Conservation (phyloP, 306 rosid genomes). For the Begonia loranthoides region DNA sequence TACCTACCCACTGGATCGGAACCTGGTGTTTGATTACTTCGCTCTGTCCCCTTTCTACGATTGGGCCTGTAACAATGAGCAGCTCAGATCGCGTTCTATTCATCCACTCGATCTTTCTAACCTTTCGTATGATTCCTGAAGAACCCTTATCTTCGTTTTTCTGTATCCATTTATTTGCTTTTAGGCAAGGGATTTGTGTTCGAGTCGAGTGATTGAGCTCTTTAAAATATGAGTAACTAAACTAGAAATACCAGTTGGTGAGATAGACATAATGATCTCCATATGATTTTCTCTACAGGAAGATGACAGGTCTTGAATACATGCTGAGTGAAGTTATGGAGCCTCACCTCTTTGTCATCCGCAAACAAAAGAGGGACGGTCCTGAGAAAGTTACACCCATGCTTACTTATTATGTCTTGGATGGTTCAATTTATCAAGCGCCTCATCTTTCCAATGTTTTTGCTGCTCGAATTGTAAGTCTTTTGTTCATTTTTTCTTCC, state of each 20-base stretch:
- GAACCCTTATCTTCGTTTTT: neutral
- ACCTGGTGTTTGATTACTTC: constrained; percentile 85
- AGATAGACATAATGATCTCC: neutral
- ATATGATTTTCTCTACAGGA: constrained; percentile 26
- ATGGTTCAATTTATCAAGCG: constrained; percentile 89
- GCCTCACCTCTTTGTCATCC: constrained; percentile 67
- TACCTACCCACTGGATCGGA: constrained; percentile 76
- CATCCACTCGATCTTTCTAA: constrained; percentile 82
- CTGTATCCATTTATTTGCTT: neutral
- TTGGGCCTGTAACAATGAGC: constrained; percentile 85
- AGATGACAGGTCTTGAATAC: constrained; percentile 70
- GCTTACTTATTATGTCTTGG: constrained; percentile 74
- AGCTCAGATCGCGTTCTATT: constrained; percentile 74
- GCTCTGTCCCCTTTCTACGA: constrained; percentile 91
- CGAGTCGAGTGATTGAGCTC: neutral
- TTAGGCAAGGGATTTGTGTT: constrained; percentile 4
- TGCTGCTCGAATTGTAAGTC: constrained; percentile 71
- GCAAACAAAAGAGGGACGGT: constrained; percentile 83
- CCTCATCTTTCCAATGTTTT: constrained; percentile 87
- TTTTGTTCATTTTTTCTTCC: constrained; percentile 3
- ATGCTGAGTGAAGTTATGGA: constrained; percentile 69
- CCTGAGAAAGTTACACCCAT: constrained; percentile 80
- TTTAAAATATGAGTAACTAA: neutral
- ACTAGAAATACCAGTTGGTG: neutral
- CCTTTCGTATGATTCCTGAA: constrained; percentile 33